Percentiles rank a stretch among this genome's conserved stretches.
These are phyloP conservation scores for Yamadazyma akitaensis DNA, from an alignment of 805 yeast genomes.

Conservation along the genomic window DNA sequence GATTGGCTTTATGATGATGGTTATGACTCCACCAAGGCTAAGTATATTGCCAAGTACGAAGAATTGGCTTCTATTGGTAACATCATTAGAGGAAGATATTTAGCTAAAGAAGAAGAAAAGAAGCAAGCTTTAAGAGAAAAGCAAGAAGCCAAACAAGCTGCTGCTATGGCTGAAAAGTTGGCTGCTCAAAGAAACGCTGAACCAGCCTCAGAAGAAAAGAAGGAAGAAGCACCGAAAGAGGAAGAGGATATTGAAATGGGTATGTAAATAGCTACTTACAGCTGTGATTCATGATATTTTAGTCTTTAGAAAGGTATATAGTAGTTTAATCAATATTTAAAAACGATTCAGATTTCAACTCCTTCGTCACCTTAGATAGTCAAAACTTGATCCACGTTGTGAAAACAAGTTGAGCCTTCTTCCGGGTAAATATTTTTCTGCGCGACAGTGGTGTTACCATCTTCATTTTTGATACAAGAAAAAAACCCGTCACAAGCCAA, in stretches of 20 bases:
- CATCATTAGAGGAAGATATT: conserved; percentile 91
- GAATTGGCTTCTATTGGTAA: conserved; percentile 94
- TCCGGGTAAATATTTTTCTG: conserved; percentile 7
- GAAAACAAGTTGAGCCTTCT: not conserved
- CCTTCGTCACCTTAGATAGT: too few species aligned
- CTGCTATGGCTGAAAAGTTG: conserved; percentile 77
- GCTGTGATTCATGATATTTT: not conserved
- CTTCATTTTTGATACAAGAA: not conserved
- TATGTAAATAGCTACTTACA: conserved; percentile 24
- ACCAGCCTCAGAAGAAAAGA: conserved; percentile 13
- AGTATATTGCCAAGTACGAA: conserved; percentile 96
- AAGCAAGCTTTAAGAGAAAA: conserved; percentile 83
- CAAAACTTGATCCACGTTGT: not conserved
- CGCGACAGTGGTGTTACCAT: not conserved
- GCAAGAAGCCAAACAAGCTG: conserved; percentile 82
- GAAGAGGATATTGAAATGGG: conserved; percentile 36
- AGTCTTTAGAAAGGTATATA: conserved; percentile 1
- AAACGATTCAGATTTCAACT: too few species aligned
- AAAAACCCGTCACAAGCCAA: conserved; percentile 3
- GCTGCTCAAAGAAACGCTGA: conserved; percentile 71
- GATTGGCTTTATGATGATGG: conserved; percentile 99
- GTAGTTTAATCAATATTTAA: conserved; percentile 2
- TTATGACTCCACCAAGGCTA: conserved; percentile 93
- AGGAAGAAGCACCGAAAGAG: conserved; percentile 21
- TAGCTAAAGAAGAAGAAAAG: conserved; percentile 92